Evolutionary conservation across 2,329 filamentous ascomycete genomes (phyloP), one percentile per base, ranked within the genome.

Genomic region (Emmonsiellopsis sp.): DNA sequence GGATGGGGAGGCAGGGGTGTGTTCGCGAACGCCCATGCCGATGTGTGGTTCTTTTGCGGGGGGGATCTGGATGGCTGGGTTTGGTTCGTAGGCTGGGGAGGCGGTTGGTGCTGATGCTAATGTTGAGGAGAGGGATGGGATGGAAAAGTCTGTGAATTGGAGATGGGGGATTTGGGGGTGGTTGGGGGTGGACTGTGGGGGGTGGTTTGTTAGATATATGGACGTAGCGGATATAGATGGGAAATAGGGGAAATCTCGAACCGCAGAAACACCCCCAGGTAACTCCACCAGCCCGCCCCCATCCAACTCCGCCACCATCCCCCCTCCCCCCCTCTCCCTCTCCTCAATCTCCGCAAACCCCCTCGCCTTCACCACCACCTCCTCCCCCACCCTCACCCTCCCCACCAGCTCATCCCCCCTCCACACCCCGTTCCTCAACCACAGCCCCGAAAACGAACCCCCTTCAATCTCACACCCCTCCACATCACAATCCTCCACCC

Each of bases 361-460:
- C 36, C 21, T 49, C 11, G 46, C 46, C 36, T 49, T 49, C 9
- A 49, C 8, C 36, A 39, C 21, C 36, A 49, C 46, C 5, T 40
- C 46, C 36, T 49, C 46, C 36, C 36, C 46, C 17, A 39, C 36
- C 21, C 3, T 49, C 46, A 49, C 36, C 36, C 40, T 40, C 6
- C 46, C 46, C n/a, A 49, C 46, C 17, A 49, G n/a, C 36, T 49
- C 46, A 34, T 36, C 46, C n/a, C 36, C 46, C 21, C 39, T 36
- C 46, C 46, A 49, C 33, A 49, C 21, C 46, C 46, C 46, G 31
- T 49, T 49, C 36, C 46, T 49, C 36, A 49, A 49, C 46, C 46
- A 49, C 36, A 49, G 13, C 9, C 46, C 46, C 5, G 36, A 49
- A 49, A 49, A 49, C 17, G 21, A 39, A 17, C 34, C 46, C 14